Conservation (phyloP, 495 filamentous ascomycete genomes). For the Hypoxylon trugodes region DNA sequence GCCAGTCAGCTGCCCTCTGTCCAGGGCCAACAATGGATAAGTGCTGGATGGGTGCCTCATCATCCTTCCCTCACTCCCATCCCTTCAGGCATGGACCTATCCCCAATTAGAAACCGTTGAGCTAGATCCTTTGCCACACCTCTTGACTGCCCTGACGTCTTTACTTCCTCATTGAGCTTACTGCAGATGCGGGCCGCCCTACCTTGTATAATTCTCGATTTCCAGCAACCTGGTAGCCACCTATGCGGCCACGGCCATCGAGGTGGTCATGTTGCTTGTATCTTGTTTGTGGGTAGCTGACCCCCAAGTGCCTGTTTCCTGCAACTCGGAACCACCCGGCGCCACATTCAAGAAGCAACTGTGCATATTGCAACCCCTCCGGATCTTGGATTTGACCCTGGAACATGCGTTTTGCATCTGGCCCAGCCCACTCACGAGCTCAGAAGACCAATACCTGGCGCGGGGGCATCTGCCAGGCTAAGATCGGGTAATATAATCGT, state of each 20-base stretch:
- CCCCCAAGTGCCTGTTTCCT: constrained; percentile 27
- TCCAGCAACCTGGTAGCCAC: constrained; percentile 39
- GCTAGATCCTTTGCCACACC: constrained; percentile 18
- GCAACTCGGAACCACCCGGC: constrained; percentile 40
- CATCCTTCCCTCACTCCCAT: not conserved
- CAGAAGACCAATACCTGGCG: constrained; percentile 19
- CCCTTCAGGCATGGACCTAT: not conserved
- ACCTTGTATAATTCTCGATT: constrained; percentile 25
- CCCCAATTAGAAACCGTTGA: constrained; percentile 9
- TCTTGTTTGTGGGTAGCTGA: constrained; percentile 23
- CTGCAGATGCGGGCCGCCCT: constrained; percentile 38
- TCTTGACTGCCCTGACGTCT: constrained; percentile 24
- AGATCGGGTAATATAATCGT: constrained; percentile 42
- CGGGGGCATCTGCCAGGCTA: constrained; percentile 40
- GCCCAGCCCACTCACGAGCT: constrained; percentile 37
- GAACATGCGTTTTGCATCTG: constrained; percentile 39
- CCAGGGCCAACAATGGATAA: not conserved
- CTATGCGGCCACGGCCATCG: constrained; percentile 34
- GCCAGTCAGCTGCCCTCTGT: not conserved
- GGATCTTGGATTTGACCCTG: constrained; percentile 37
- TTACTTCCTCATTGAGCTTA: constrained; percentile 37
- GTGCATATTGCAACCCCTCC: constrained; percentile 39
- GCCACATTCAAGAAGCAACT: constrained; percentile 31
- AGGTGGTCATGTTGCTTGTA: constrained; percentile 17
- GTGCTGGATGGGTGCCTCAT: not conserved